Conservation (phyloP, 495 filamentous ascomycete genomes). For the Cairneyella variabilis region DNA sequence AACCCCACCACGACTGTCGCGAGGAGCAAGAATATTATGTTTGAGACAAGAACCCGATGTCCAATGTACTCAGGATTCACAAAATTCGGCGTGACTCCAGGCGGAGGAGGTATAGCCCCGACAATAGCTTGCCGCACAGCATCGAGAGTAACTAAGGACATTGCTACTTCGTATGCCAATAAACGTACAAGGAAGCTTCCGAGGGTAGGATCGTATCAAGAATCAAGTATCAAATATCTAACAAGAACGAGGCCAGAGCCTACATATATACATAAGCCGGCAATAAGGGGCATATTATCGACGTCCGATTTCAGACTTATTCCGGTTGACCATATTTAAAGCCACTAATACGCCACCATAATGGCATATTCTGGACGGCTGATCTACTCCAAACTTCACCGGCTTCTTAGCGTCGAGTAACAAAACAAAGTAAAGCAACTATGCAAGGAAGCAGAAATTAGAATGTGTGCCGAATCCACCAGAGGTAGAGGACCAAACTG, state of each 20-base stretch:
- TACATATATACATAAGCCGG: not conserved
- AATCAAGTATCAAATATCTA: not conserved
- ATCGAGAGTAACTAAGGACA: not conserved
- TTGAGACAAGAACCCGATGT: not conserved
- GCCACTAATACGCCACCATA: no score
- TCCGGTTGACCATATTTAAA: no score
- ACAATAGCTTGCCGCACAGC: not conserved
- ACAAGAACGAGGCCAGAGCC: not conserved
- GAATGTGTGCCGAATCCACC: not conserved
- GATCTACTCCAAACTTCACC: not conserved
- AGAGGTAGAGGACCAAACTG: not conserved
- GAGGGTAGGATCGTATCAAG: not conserved
- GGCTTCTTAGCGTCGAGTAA: not conserved
- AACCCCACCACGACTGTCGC: conserved; percentile 5
- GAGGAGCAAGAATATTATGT: not conserved
- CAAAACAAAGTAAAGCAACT: not conserved
- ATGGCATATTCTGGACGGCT: not conserved
- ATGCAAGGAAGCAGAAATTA: not conserved
- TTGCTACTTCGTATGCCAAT: not conserved
- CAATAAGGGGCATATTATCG: not conserved
- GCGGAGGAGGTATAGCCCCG: conserved; percentile 1
- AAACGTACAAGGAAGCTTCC: not conserved
- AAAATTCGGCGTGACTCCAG: conserved; percentile 4
- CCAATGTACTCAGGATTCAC: conserved; percentile 3
- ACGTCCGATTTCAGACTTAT: not conserved